Conservation (phyloP, 495 filamentous ascomycete genomes). For the Physcia stellaris region DNA sequence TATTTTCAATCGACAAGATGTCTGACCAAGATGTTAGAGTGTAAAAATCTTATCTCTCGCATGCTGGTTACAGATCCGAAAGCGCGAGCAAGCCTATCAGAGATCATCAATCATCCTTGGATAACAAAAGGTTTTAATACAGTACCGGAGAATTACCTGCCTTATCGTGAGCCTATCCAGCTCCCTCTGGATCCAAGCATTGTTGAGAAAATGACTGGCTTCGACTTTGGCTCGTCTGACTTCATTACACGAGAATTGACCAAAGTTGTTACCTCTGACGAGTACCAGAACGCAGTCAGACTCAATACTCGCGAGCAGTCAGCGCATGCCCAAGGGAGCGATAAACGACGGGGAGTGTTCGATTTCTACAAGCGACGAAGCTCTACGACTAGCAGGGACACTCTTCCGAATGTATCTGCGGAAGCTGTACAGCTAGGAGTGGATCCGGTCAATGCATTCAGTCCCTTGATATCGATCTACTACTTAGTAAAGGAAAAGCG, state of each 20-base stretch:
- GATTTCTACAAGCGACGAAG: constrained; percentile 95
- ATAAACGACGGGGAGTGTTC: constrained; percentile 83
- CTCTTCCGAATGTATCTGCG: constrained; percentile 68
- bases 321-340: constrained; percentile 45
- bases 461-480: constrained; percentile 86
- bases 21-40: constrained; percentile 48
- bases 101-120: constrained; percentile 97
- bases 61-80: constrained; percentile 95
- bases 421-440: constrained; percentile 71
- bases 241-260: constrained; percentile 69
- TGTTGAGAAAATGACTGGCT: constrained; percentile 88
- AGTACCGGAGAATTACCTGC: constrained; percentile 82
- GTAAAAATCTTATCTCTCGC: constrained; percentile 79
- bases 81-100: constrained; percentile 70
- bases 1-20: neutral
- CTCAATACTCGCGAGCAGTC: constrained; percentile 53
- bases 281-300: constrained; percentile 72
- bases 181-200: constrained; percentile 74
- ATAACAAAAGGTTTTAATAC: constrained; percentile 83
- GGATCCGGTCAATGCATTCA: constrained; percentile 88
- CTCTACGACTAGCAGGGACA: constrained; percentile 76
- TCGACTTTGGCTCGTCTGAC: constrained; percentile 87
- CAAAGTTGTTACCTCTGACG: constrained; percentile 73
- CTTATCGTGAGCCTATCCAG: constrained; percentile 67
- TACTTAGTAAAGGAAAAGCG: constrained; percentile 91